Evolutionary conservation across 2,329 filamentous ascomycete species (phyloP).

Genomic region (Aspergillus fijiensis): DNA sequence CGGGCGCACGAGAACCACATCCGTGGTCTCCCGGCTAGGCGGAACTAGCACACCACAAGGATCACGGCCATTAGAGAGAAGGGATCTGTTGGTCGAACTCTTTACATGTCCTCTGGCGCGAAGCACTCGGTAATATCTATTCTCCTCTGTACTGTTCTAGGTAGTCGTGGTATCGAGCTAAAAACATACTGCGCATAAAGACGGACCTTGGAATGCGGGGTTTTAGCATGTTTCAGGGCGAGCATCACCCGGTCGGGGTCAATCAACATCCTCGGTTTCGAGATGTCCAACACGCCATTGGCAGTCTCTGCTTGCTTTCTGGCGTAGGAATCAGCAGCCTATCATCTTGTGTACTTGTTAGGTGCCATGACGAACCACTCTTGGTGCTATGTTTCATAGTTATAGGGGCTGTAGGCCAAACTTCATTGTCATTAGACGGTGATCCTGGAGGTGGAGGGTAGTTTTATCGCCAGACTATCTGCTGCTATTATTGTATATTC

Average conservation of each 20-base stretch:
- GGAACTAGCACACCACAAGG: too few relatives aligned
- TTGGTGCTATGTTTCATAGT: not conserved
- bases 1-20: too few relatives aligned
- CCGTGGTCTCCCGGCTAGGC: too few relatives aligned
- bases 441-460: not conserved
- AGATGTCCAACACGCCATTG: constrained; percentile 7
- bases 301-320: not conserved
- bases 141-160: too few relatives aligned
- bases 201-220: constrained; percentile 23
- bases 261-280: constrained; percentile 17
- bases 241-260: constrained; percentile 15
- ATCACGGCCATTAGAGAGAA: too few relatives aligned
- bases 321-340: not conserved
- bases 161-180: too few relatives aligned
- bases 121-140: too few relatives aligned
- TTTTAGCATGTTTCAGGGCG: constrained; percentile 19
- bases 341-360: not conserved
- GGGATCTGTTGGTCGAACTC: too few relatives aligned
- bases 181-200: not conserved
- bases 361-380: not conserved
- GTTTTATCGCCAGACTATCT: not conserved
- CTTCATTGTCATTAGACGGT: not conserved
- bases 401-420: not conserved
- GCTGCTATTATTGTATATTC: not conserved
- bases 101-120: too few relatives aligned